Evolutionary conservation across 2,329 filamentous ascomycete genomes (phyloP).

Genomic region (Stromatinia cepivora): DNA sequence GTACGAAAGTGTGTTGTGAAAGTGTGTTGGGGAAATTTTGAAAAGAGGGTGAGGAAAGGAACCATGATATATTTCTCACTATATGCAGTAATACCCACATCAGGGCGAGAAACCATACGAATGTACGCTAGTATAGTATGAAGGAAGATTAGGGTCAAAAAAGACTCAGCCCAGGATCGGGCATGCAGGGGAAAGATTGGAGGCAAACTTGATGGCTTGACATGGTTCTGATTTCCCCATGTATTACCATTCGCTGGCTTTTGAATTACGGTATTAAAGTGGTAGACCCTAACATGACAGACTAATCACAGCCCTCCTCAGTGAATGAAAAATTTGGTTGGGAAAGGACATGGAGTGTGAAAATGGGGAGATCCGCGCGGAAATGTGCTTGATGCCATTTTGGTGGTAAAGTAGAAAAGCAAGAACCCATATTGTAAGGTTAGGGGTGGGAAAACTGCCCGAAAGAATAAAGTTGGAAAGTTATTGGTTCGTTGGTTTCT

Average conservation of each 20-base stretch:
- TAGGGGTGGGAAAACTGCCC: not conserved
- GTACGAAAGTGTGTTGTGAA: not conserved
- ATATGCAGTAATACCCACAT: not conserved
- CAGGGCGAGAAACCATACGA: constrained; percentile 5
- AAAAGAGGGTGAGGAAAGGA: constrained; percentile 7
- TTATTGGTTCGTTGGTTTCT: not conserved
- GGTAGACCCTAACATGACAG: not conserved
- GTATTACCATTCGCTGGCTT: not conserved
- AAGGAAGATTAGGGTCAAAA: constrained; percentile 15
- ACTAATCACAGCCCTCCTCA: not conserved
- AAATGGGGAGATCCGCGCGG: not conserved
- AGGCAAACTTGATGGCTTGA: not conserved
- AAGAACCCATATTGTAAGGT: not conserved
- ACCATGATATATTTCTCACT: not conserved
- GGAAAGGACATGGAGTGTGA: not conserved
- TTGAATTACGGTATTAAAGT: not conserved
- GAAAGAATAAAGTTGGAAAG: not conserved
- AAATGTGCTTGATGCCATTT: not conserved
- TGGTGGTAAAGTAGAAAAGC: not conserved
- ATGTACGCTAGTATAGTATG: constrained; percentile 3
- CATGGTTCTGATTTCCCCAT: not conserved
- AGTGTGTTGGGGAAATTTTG: not conserved
- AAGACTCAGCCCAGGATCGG: constrained; percentile 8
- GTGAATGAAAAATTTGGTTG: not conserved
- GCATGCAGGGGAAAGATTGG: constrained; percentile 4